Base-by-base conservation (phyloP, 2,329 filamentous ascomycete species). In the Alternaria alternata region DNA sequence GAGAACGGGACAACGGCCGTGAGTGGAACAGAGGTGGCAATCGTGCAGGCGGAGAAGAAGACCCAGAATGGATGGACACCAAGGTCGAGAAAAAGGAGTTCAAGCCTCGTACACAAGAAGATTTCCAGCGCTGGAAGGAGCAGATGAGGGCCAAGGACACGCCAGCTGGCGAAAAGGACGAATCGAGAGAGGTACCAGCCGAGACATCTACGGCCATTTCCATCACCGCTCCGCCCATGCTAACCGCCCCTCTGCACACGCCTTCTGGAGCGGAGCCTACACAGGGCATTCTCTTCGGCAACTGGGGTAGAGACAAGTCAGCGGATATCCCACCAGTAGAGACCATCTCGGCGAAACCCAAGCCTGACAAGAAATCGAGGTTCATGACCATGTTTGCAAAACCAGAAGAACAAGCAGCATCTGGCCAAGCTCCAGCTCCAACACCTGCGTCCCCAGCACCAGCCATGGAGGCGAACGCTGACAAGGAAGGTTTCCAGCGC, bases 91-190 rank as follows among this genome's bases (percentile, higher is more conserved):
- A 90, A 59, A 90, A 92, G 52, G 88, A 90, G 70, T 82, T 86
- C 36, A 87, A 90, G 70, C 86, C 85, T 5, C 91, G 92, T 70
- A 97, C 93, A 1, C 90, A 92, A 71, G 93, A 96, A 73, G 94
- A 97, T 67, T 96, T 97, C 78, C 90, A 96, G 80, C 92, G 92
- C 68, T 97, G 94, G 88, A 97, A 97, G 85, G 92, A 96, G 70
- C 86, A 86, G 65, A 96, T 96, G 93, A 94, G 91, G 78, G 89
- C 88, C 39, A 85, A 87, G 63, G 87, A 80, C 48, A 64, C 77
- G 5, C 64, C 70, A 9, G 78, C 78, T 51, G 80, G 84, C 59
- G 83, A 83, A 69, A 83, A 80, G 63, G 79, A 81, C n/a, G 80
- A 82, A 47, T 63, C 70, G 14, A 68, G 69, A 63, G 76, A 66